phyloP scores from a whole-genome alignment of 768 basidiomycete genomes.

The Leccinellum rugosiceps region DNA sequence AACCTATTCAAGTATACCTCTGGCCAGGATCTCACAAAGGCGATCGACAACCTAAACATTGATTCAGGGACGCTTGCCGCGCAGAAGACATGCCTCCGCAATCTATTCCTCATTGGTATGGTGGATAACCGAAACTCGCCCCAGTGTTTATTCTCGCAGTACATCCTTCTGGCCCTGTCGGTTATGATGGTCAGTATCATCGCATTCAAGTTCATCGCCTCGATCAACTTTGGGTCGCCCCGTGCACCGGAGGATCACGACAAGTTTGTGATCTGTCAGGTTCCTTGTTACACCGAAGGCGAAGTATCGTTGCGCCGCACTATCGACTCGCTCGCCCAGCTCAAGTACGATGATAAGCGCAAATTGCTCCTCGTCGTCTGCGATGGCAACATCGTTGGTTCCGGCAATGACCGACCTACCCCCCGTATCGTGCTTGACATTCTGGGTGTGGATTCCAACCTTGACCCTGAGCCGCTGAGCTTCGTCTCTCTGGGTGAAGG shows the following conservation, averaged over 20 bases:
- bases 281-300: conserved; percentile 98
- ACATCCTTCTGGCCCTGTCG: conserved; percentile 87
- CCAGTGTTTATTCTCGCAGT: conserved; percentile 88
- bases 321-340: conserved; percentile 89
- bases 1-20: conserved; percentile 72
- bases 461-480: conserved; percentile 92
- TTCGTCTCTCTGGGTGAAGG: conserved; percentile 95
- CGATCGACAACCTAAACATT: conserved; percentile 59
- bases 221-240: conserved; percentile 74
- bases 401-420: conserved; percentile 94
- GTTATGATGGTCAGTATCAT: conserved; percentile 92
- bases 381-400: conserved; percentile 97
- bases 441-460: conserved; percentile 87
- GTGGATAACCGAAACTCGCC: conserved; percentile 90
- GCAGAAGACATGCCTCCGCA: conserved; percentile 88
- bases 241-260: conserved; percentile 93
- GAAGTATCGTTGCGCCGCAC: conserved; percentile 79
- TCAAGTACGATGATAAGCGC: conserved; percentile 98
- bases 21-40: conserved; percentile 80
- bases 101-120: conserved; percentile 88
- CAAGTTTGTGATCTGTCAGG: conserved; percentile 97
- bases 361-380: conserved; percentile 92
- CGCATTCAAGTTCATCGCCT: conserved; percentile 94
- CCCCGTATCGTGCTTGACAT: conserved; percentile 97
- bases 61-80: conserved; percentile 56